These are phyloP conservation scores for Puccinia hordei DNA, from an alignment of 1,284 basidiomycete genomes.

Conservation along the genomic window DNA sequence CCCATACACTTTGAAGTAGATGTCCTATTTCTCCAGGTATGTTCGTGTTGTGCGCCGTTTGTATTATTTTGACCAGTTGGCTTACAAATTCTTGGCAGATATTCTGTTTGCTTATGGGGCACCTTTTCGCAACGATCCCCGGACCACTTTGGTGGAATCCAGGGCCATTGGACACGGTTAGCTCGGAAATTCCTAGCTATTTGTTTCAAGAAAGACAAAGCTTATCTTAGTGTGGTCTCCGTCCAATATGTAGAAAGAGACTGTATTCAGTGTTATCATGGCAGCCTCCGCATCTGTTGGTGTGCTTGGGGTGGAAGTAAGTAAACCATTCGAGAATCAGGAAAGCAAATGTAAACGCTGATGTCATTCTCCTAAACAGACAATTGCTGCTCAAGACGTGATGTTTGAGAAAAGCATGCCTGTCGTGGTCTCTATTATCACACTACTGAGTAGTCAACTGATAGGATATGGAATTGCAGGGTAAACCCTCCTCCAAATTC, in stretches of 20 bases:
- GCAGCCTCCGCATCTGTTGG: constrained; percentile 31
- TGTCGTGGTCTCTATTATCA: constrained; percentile 4
- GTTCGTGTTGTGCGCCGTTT: background rate
- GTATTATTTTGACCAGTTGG: background rate
- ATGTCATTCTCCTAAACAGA: background rate
- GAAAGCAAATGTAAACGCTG: background rate
- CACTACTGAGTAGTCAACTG: constrained; percentile 37
- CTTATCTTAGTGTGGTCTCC: background rate
- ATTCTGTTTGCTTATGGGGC: constrained; percentile 15
- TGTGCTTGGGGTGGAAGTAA: constrained; percentile 33
- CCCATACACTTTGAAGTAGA: constrained; percentile 21
- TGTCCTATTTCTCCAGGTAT: constrained; percentile 39
- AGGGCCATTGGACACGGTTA: constrained; percentile 17
- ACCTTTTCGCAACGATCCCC: constrained; percentile 29
- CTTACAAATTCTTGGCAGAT: constrained; percentile 22
- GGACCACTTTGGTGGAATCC: constrained; percentile 48
- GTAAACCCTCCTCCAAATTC: background rate
- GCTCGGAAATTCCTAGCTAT: background rate
- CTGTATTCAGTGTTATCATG: constrained; percentile 38
- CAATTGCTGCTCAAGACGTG: constrained; percentile 42
- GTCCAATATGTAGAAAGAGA: constrained; percentile 49
- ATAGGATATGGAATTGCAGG: constrained; percentile 45
- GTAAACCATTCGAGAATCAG: background rate
- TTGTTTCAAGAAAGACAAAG: background rate
- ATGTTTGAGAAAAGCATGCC: constrained; percentile 22